phyloP scores from a whole-genome alignment of 2,329 filamentous ascomycete species.

The Furcasterigmium furcatum region DNA sequence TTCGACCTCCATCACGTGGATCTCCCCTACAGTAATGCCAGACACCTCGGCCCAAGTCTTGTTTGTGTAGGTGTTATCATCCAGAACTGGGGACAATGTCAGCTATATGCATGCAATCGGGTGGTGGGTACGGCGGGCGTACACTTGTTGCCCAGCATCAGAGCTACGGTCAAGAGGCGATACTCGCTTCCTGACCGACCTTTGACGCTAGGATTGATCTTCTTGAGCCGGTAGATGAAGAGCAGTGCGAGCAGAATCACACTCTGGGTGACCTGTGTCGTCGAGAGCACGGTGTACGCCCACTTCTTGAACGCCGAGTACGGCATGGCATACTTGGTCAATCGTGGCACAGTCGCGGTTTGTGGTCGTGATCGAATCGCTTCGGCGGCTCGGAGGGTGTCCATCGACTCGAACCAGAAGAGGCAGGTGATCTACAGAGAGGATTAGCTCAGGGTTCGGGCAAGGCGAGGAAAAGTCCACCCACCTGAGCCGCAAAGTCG shows the following conservation, averaged over 20 bases:
- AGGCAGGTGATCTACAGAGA: slow-evolving; percentile 77
- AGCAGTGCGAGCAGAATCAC: slow-evolving; percentile 86
- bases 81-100: slow-evolving; percentile 59
- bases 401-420: slow-evolving; percentile 93
- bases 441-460: slow-evolving; percentile 6
- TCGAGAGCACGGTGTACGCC: slow-evolving; percentile 86
- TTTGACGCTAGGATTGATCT: slow-evolving; percentile 82
- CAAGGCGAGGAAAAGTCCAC: slow-evolving; percentile 17
- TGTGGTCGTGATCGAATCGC: slow-evolving; percentile 44
- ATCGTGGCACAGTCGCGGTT: slow-evolving; percentile 38
- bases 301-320: slow-evolving; percentile 84
- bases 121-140: slow-evolving; percentile 23
- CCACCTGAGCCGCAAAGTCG: slow-evolving; percentile 80
- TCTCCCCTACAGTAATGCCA: slow-evolving; percentile 87
- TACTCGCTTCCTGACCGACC: slow-evolving; percentile 94
- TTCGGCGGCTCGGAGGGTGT: slow-evolving; percentile 74
- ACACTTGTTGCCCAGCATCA: slow-evolving; percentile 99
- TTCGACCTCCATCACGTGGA: slow-evolving; percentile 99
- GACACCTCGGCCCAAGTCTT: slow-evolving; percentile 99
- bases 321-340: slow-evolving; percentile 72
- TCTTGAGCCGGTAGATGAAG: slow-evolving; percentile 92
- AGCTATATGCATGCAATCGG: not conserved
- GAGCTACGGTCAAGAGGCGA: slow-evolving; percentile 82
- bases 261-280: slow-evolving; percentile 94
- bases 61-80: slow-evolving; percentile 99